Percentiles rank a stretch among this genome's conserved stretches.
These are phyloP conservation scores for Phytopythium aichiense DNA, from an alignment of 352 stramenopile genomes.

Conservation along the genomic window DNA sequence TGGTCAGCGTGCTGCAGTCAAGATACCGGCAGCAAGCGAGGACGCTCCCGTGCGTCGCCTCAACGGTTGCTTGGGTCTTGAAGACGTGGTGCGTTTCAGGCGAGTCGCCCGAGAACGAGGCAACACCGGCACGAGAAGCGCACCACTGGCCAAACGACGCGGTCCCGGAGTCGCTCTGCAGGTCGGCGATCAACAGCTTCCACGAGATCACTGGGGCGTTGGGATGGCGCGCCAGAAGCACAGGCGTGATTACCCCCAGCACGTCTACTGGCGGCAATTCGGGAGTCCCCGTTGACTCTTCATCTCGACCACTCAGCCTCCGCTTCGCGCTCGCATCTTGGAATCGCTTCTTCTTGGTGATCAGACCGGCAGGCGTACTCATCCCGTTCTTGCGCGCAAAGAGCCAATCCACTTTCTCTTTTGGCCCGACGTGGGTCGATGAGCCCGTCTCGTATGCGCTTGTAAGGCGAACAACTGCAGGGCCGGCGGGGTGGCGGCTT, in stretches of 20 bases:
- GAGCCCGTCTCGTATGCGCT: background rate
- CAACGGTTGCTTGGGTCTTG: constrained; percentile 13
- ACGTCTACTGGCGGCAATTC: constrained; percentile 25
- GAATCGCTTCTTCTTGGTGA: background rate
- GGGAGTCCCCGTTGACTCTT: background rate
- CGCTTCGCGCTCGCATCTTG: background rate
- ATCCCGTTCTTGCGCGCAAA: background rate
- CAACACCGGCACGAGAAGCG: constrained; percentile 45
- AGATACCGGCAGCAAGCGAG: constrained; percentile 60
- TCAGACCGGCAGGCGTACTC: background rate
- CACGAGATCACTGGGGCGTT: constrained; percentile 27
- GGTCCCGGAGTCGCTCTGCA: constrained; percentile 25
- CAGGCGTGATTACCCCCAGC: constrained; percentile 20
- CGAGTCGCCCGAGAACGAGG: background rate
- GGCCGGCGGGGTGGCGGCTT: constrained; percentile 34
- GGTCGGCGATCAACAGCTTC: constrained; percentile 76
- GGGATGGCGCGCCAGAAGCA: constrained; percentile 20
- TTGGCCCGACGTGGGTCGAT: background rate
- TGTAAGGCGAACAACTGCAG: background rate
- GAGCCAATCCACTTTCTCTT: constrained; percentile 6
- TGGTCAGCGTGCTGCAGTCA: constrained; percentile 23
- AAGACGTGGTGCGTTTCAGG: constrained; percentile 23
- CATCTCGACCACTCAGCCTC: background rate
- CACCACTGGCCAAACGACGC: constrained; percentile 73
- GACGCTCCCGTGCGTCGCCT: constrained; percentile 13